These are phyloP conservation scores for Fraxinus platypoda DNA, from an alignment of 305 asterid species.

Conservation along the genomic window DNA sequence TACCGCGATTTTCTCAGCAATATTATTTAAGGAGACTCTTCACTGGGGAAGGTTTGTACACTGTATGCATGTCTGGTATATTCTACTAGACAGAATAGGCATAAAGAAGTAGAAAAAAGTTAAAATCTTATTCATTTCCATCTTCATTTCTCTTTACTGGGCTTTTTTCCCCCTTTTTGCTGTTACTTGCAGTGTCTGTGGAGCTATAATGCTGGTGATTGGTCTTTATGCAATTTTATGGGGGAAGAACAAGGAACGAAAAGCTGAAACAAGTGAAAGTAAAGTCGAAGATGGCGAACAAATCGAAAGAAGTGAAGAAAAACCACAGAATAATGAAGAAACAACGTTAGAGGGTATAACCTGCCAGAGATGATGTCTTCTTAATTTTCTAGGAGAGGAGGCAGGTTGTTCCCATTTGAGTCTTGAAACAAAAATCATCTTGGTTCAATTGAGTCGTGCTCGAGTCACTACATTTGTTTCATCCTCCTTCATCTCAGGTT, in stretches of 20 bases:
- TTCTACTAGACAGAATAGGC: not conserved
- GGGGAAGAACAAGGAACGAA: conserved; percentile 10
- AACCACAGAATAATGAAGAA: not conserved
- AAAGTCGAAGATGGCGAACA: not conserved
- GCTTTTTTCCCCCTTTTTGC: not conserved
- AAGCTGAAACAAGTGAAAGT: not conserved
- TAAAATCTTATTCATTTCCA: not conserved
- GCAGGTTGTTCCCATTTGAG: not conserved
- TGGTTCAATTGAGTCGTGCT: not conserved
- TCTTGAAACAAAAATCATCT: not conserved
- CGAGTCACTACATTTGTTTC: not conserved
- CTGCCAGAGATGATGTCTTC: not conserved
- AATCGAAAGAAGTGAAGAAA: not conserved
- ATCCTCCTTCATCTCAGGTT: not conserved
- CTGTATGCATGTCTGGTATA: not conserved
- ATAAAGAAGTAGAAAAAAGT: not conserved
- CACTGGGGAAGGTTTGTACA: conserved; percentile 43
- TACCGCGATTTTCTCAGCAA: conserved; percentile 43
- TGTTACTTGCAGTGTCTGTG: conserved; percentile 6
- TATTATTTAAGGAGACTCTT: conserved; percentile 43
- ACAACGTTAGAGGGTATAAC: not conserved
- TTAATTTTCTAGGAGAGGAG: not conserved
- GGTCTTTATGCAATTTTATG: not conserved
- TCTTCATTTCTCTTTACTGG: not conserved
- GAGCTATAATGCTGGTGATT: conserved; percentile 18